Evolutionary conservation across 441 rosid genomes (phyloP), one percentile per base, ranked within the genome.

Genomic region (Pelargonium citronellum): DNA sequence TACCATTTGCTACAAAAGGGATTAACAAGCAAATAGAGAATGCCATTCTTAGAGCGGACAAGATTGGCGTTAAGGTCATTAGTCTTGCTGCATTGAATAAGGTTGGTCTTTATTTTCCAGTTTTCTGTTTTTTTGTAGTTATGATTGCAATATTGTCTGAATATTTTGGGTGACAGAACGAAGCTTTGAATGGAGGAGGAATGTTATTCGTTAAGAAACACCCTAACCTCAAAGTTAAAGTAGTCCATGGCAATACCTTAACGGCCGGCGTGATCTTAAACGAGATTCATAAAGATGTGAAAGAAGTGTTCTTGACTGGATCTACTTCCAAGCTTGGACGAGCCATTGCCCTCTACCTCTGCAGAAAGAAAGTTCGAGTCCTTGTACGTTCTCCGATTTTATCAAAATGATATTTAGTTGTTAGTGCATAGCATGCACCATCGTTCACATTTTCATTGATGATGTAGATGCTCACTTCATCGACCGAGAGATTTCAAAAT

Each of bases 261-360:
- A 95, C 99, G 0, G 99, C 99, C 6, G 99, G 96, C 0, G 99
- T 95, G 13, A 92, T 92, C 74, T 88, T 95, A 17, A 73, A 92
- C 66, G 97, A 89, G 39, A 74, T 95, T 46, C 90, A 90, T 0
- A 65, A 79, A 53, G 92, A 89, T 53, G 96, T 89, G 15, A 73
- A 80, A 67, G 96, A 92, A 73, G 95, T 95, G 66, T 90, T 95
- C 80, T 74, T 95, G 75, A 86, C 97, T 0, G 99, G 99, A 73
- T 97, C 97, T 43, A 95, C 99, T 83, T 94, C 99, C 68, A 94
- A 94, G 83, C 96, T 94, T 10, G 99, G 99, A 61, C 79, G 99
- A 82, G 99, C 97, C 22, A 86, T 91, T 68, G 95, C 97, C n/a
- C 97, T 94, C 24, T 87, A 94, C 73, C 99, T 94, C 16, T 89